These are phyloP conservation scores for Cucumis cinereus DNA, from an alignment of 306 rosid species.

Conservation along the genomic window DNA sequence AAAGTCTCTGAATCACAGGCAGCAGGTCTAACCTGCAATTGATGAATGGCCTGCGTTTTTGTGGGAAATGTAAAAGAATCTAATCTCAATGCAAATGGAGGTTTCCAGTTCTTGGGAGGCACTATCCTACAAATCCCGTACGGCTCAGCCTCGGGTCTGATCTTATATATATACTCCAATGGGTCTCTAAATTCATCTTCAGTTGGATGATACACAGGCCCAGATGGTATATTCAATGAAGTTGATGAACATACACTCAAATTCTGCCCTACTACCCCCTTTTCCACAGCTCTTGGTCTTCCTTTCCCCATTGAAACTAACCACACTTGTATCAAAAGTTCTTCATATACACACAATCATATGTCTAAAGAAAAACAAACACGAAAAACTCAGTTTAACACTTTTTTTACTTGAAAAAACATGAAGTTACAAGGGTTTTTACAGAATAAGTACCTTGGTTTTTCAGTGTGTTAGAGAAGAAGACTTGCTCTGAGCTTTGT, in stretches of 20 bases:
- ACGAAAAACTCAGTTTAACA: neutral
- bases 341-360: neutral
- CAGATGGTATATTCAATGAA: constrained; percentile 48
- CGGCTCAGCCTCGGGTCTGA: constrained; percentile 78
- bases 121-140: constrained; percentile 93
- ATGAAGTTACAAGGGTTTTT: constrained; percentile 10
- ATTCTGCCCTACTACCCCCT: constrained; percentile 59
- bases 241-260: constrained; percentile 28
- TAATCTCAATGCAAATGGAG: constrained; percentile 76
- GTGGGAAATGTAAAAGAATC: constrained; percentile 68
- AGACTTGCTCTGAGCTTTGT: neutral
- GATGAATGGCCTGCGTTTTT: constrained; percentile 82
- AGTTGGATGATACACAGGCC: constrained; percentile 72
- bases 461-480: neutral
- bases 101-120: constrained; percentile 77
- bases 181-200: constrained; percentile 90
- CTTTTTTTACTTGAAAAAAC: neutral
- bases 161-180: constrained; percentile 64
- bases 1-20: constrained; percentile 68
- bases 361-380: neutral
- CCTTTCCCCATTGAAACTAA: constrained; percentile 67
- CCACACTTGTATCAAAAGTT: constrained; percentile 12
- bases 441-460: constrained; percentile 21
- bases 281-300: constrained; percentile 85
- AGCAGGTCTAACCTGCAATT: constrained; percentile 76